Evolutionary conservation across 1,139 yeast genomes (phyloP).

Genomic region (Yamadazyma sp.): DNA sequence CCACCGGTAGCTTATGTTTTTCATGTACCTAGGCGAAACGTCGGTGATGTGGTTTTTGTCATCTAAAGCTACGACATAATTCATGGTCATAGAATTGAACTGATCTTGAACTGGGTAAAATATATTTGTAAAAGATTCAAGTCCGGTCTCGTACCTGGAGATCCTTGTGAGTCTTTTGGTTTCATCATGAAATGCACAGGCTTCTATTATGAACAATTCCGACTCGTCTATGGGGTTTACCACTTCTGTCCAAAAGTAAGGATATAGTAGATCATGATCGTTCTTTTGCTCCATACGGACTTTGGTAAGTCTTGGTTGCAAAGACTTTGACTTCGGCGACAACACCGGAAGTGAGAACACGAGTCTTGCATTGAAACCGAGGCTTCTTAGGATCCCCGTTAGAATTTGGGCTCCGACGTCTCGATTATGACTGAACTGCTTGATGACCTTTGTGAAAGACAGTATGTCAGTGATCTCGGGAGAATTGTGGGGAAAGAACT

Average conservation of each 20-base stretch:
- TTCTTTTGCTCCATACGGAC: constrained; percentile 24
- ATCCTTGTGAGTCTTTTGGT: constrained; percentile 24
- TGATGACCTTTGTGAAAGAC: constrained; percentile 22
- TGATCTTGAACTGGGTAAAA: constrained; percentile 27
- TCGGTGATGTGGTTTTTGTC: constrained; percentile 22
- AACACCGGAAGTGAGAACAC: constrained; percentile 37
- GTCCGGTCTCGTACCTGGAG: constrained; percentile 1
- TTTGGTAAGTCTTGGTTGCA: constrained; percentile 28
- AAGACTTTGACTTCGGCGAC: constrained; percentile 16
- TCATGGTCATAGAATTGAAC: constrained; percentile 36
- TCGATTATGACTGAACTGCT: constrained; percentile 32
- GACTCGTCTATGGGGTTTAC: constrained; percentile 30
- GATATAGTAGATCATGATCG: constrained; percentile 38
- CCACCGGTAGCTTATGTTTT: constrained; percentile 32
- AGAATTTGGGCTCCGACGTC: constrained; percentile 40
- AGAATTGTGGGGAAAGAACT: constrained; percentile 24
- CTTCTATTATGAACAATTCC: constrained; percentile 31
- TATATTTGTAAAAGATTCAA: constrained; percentile 15
- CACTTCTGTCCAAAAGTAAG: constrained; percentile 43
- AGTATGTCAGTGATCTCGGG: constrained; percentile 17
- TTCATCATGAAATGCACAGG: constrained; percentile 34
- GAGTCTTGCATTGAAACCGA: constrained; percentile 35
- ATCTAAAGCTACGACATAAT: constrained; percentile 29
- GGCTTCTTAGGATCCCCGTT: constrained; percentile 29
- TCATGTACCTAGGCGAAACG: constrained; percentile 37